A percentile compares a stretch with the other conserved stretches of the same genome.
These are phyloP conservation scores for Diphasiastrum complanatum DNA, from an alignment of 83 land plant genomes.

Conservation along the genomic window DNA sequence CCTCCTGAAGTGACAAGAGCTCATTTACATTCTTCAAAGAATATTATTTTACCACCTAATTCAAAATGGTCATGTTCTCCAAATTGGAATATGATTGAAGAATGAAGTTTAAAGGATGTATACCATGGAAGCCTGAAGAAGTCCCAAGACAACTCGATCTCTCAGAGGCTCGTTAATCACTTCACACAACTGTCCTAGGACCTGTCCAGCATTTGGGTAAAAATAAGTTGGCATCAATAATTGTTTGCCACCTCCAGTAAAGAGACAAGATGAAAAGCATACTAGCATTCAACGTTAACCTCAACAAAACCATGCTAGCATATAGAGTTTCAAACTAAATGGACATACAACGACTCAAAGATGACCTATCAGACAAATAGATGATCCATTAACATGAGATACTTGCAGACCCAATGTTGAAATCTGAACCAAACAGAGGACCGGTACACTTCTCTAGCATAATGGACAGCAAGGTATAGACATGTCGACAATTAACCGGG, in stretches of 20 bases:
- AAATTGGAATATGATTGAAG: background rate
- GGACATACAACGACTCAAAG: background rate
- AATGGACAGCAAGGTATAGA: too few species aligned
- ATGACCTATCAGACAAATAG: background rate
- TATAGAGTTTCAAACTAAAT: background rate
- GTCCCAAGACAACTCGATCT: conserved; percentile 12
- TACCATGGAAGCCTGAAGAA: conserved; percentile 11
- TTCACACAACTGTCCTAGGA: conserved; percentile 1
- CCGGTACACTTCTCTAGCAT: too few species aligned
- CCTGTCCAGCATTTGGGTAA: too few species aligned
- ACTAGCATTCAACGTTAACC: too few species aligned
- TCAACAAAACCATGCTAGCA: too few species aligned
- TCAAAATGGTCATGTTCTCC: background rate
- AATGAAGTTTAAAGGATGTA: background rate
- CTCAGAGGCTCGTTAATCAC: background rate
- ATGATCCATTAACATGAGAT: too few species aligned
- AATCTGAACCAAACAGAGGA: too few species aligned
- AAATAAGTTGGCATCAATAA: too few species aligned
- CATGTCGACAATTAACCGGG: too few species aligned
- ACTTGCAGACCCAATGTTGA: too few species aligned
- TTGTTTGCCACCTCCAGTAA: too few species aligned
- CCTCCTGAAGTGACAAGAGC: conserved; percentile 2
- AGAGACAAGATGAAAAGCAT: too few species aligned
- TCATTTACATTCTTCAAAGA: background rate
- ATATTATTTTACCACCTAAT: background rate